These are phyloP conservation scores for Schizosaccharomyces lindneri DNA, from an alignment of 805 yeast species.

Conservation along the genomic window DNA sequence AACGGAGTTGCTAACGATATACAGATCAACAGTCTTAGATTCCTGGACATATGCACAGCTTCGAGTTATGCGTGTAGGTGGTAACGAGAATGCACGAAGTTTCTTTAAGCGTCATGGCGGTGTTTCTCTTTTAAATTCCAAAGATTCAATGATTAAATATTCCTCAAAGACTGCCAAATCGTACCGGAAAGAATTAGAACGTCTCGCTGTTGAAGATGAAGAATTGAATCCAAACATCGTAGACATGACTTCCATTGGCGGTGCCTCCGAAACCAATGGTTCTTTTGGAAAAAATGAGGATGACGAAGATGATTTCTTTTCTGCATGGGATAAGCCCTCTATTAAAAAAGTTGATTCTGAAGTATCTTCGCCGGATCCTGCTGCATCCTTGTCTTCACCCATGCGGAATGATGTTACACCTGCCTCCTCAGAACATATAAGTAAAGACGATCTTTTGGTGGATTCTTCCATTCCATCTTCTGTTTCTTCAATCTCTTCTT, in stretches of 20 bases:
- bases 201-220: conserved; percentile 42
- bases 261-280: conserved; percentile 7
- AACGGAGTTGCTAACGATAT: conserved; percentile 24
- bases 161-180: conserved; percentile 53
- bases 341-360: conserved; percentile 11
- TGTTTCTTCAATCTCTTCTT: too few relatives aligned
- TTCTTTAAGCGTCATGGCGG: conserved; percentile 73
- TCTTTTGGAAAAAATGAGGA: conserved; percentile 8
- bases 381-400: too few relatives aligned
- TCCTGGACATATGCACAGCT: conserved; percentile 82
- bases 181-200: conserved; percentile 57
- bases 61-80: conserved; percentile 82
- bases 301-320: conserved; percentile 59
- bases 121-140: conserved; percentile 33
- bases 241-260: conserved; percentile 14
- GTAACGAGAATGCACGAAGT: conserved; percentile 66
- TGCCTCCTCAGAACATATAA: too few relatives aligned
- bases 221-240: conserved; percentile 43
- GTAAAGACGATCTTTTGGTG: too few relatives aligned
- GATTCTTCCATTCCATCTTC: too few relatives aligned
- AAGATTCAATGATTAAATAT: conserved; percentile 55
- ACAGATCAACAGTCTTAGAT: conserved; percentile 53
- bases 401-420: too few relatives aligned
- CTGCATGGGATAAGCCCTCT: conserved; percentile 71
- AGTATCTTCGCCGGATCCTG: too few relatives aligned